Base-by-base conservation (phyloP, 2,329 filamentous ascomycete species). In the Claviceps arundinis region DNA sequence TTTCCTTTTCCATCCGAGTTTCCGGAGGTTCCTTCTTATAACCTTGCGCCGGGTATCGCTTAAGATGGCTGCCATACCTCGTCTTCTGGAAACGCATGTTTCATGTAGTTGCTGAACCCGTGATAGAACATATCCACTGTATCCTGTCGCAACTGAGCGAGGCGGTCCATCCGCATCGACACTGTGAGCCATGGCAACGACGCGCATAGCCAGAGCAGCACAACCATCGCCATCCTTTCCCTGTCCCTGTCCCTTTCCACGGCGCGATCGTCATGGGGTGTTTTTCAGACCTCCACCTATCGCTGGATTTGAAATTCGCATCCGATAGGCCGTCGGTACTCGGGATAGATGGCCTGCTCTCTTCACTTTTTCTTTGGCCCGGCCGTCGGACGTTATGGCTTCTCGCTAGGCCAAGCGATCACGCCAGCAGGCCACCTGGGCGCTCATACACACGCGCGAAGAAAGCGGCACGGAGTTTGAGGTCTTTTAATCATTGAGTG, bases 91-190 rank as follows among this genome's bases (percentile, higher is more conserved):
- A 96, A 98, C 53, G 90, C 93, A 68, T 95, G 77, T 58, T 80
- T 71, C 83, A 96, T 93, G 73, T 98, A 98, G 68, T 91, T 95
- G 70, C 90, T 83, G 72, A 84, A 97, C 55, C 93, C 93, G 74
- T 98, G 93, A 68, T 95, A 95, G 73, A 97, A 97, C 77, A 97
- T 89, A 59, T 87, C 77, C 53, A 82, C 77, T 11, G 80, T 82
- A 53, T 81, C 76, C 57, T 72, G 73, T 50, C 81, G 75, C 60
- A 84, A 66, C 59, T 75, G 70, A 48, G 73, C 71, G 54, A 83
- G 70, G 59, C 71, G 73, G 54, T 71, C 71, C n/a, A 74, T 68
- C 42, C 73, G 73, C 79, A 84, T 83, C 38, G 76, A 73, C 50
- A 57, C 58, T 19, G 60, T 62, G 34, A 67, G 64, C 71, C 73